Evolutionary conservation across 2,329 filamentous ascomycete species (phyloP), one percentile per base, ranked within the genome.

Genomic region (Sporothrix globosa): DNA sequence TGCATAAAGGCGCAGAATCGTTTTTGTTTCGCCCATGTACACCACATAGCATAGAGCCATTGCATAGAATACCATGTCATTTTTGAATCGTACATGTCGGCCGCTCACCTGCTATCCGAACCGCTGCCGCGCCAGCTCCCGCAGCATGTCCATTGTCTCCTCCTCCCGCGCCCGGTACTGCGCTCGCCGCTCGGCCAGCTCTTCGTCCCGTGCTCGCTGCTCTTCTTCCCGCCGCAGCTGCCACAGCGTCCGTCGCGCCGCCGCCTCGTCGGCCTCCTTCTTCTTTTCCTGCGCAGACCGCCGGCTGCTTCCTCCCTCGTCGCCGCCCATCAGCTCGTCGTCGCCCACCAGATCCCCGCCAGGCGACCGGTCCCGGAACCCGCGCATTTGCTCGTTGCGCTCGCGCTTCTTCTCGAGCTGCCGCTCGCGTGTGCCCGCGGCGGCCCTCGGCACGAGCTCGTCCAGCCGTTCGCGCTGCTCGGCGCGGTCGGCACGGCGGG

Each of bases 371-470:
- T 93, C 84, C 71, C 88, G 82, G 77, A 97, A 97, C 13, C 87
- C 86, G 34, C 88, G 87, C 82, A 96, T 90, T 74, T 90, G 88
- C 7, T 90, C 89, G 41, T 91, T 91, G 5, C 87, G 83, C 73
- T 91, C 91, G 46, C 86, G 86, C 74, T 90, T 90, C 85, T 97
- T 97, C 82, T 99, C 95, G 0, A 98, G 84, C 76, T 89, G 87
- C 13, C 95, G 89, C 81, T 97, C 95, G 60, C 90, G 89, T 0
- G 91, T 92, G 0, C 94, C 93, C 0, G 93, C 83, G 72, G 96
- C 93, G 0, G 95, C 92, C 13, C 92, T 91, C 0, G 95, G 94
- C 0, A 97, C 81, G 0, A 97, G 82, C 74, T 97, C 94, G 17
- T 97, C 92, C 0, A 96, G 84, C 0, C 87, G 86, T 69, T 91